A percentile compares a stretch with the other conserved stretches of the same genome.
Evolutionary conservation across 129 eudicot genomes (phyloP).

Genomic region (Centella asiatica): DNA sequence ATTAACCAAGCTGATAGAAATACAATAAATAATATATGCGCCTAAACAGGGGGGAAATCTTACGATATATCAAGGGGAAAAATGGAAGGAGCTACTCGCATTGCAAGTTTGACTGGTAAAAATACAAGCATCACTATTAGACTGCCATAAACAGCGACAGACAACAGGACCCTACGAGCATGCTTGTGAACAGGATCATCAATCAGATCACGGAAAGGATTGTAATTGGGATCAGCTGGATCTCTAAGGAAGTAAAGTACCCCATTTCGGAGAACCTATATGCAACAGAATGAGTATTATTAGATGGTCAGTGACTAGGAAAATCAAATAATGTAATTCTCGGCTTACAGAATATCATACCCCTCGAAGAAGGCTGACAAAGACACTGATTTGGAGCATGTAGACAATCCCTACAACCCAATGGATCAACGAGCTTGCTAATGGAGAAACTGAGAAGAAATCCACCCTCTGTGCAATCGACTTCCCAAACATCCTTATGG

Average conservation of each 20-base stretch:
- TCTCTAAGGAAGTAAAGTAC: conserved; percentile 89
- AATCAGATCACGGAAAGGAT: conserved; percentile 82
- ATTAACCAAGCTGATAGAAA: neutral
- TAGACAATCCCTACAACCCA: conserved; percentile 96
- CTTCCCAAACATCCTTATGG: conserved; percentile 92
- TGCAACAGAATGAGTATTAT: conserved; percentile 10
- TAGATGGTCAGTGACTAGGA: neutral
- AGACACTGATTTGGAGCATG: conserved; percentile 90
- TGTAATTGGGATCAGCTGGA: conserved; percentile 95
- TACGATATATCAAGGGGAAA: conserved; percentile 92
- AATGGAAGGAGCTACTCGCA: conserved; percentile 77
- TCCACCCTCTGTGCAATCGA: conserved; percentile 75
- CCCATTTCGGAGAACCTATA: conserved; percentile 76
- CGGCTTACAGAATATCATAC: conserved; percentile 22
- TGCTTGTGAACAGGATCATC: conserved; percentile 98
- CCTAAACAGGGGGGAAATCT: conserved; percentile 18
- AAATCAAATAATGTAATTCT: neutral
- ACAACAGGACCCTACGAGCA: conserved; percentile 87
- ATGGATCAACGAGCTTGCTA: conserved; percentile 89
- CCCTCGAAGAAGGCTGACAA: conserved; percentile 97
- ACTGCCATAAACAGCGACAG: conserved; percentile 88
- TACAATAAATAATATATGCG: neutral
- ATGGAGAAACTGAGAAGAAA: conserved; percentile 70
- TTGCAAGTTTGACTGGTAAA: conserved; percentile 92
- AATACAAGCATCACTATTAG: conserved; percentile 84